Conservation (phyloP, 139 green algal genomes). For the Raphidocelis subcapitata region DNA sequence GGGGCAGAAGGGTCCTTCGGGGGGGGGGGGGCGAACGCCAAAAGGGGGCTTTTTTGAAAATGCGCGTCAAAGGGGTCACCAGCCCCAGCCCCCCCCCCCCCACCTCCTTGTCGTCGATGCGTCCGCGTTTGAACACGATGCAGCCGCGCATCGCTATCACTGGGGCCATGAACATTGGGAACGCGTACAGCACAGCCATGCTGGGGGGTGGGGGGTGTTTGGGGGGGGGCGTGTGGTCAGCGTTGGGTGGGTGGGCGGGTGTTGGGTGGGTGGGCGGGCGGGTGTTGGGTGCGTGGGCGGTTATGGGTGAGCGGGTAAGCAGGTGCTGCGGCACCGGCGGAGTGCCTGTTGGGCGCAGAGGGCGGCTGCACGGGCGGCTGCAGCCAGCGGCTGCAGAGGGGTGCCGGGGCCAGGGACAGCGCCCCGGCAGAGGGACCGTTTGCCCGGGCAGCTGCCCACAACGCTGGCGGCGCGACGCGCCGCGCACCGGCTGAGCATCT, state of each 20-base stretch:
- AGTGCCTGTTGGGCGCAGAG: too few species aligned
- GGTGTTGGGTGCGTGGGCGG: too few species aligned
- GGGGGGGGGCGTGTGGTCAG: neutral
- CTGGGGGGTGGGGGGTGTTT: constrained; percentile 29
- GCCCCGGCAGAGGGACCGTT: constrained; percentile 8
- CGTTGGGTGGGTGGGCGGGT: too few species aligned
- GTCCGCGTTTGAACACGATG: constrained; percentile 80
- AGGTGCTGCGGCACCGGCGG: too few species aligned
- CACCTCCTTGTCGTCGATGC: constrained; percentile 74
- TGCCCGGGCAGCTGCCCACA: neutral
- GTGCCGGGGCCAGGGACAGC: neutral
- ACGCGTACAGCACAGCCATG: constrained; percentile 75
- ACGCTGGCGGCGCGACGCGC: neutral
- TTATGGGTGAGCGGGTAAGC: too few species aligned
- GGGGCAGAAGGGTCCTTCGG: too few species aligned
- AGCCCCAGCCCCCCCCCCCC: too few species aligned
- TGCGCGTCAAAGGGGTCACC: too few species aligned
- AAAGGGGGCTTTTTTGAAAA: too few species aligned
- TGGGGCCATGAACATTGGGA: constrained; percentile 82
- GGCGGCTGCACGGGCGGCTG: too few species aligned
- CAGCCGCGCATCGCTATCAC: constrained; percentile 58
- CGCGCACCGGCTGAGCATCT: constrained; percentile 71
- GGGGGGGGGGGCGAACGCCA: too few species aligned
- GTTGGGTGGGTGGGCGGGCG: too few species aligned
- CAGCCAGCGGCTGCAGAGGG: neutral